Base-by-base conservation (phyloP, 2,329 filamentous ascomycete genomes). In the Endoconidiophora polonica region DNA sequence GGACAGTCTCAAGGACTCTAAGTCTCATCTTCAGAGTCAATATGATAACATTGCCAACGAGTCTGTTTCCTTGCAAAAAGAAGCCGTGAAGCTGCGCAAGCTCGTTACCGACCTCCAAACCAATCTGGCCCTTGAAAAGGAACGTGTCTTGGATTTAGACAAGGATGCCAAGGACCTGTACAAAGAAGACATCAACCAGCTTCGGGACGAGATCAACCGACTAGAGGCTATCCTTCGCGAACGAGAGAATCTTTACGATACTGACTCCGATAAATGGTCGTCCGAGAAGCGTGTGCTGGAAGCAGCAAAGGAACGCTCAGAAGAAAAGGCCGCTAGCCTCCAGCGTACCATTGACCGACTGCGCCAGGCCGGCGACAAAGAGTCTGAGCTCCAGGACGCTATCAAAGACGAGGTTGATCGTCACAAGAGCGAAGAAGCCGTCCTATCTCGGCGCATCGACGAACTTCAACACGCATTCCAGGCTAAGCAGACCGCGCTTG, bases 241-340 rank as follows among this genome's bases (percentile, higher is more conserved):
- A 56, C 83, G 79, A 56, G 78, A 85, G 57, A 80, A 79, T 44
- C 68, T 81, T 37, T 80, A 81, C 63, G 78, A 80, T 52, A 76
- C 81, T 52, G 79, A 85, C 58, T 76, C 74, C 60, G 81, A 86
- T 55, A 77, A 79, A 57, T 86, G 82, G 81, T 78, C 83, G 48
- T 74, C 72, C 5, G 76, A 81, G 58, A 79, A 72, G 58, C 74
- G 76, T 33, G 73, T 72, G 39, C 65, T 87, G 1, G 74, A 83
- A 57, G 70, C 77, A 1, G 78, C 85, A 57, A 76, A 76, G 49
- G 71, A 78, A 45, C 73, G 74, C 50, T 77, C 79, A 0, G 79
- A 85, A 58, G 78, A 85, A 57, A 77, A 78, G 57, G 79, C 78
- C 2, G 65, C 68, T 9, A 76, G 79, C 6, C 72, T 86, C 33